Evolutionary conservation across 306 rosid species (phyloP), one percentile per base, ranked within the genome.

Genomic region (Parietaria judaica): DNA sequence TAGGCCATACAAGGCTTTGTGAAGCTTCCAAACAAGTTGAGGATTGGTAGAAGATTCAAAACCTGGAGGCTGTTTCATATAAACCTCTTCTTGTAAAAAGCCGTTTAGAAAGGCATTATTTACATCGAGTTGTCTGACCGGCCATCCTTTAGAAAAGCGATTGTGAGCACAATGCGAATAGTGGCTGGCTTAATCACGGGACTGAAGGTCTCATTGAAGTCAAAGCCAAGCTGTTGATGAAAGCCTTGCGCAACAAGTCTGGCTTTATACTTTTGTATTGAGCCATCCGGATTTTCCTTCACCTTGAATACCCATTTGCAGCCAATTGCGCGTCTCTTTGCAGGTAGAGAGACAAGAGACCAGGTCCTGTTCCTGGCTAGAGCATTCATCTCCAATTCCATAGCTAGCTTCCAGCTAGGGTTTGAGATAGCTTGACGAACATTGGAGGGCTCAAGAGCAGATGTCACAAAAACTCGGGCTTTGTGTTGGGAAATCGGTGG

Each of bases 301-400:
- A n/a, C n/a, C n/a, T n/a, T n/a, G n/a, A n/a, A n/a, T 1, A 66
- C 63, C 63, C 63, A 66, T 36, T 66, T 66, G 17, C 58, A 7
- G 0, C 58, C 58, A 36, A 63, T 8, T 0, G 14, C n/a, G 7
- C 36, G 36, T 1, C 37, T 11, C 1, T 1, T 5, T 1, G 0
- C 1, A 0, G 10, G 41, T 1, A 4, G 58, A 11, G 55, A 14
- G 3, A 63, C 67, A 1, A 63, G 3, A 6, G 14, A 0, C 36
- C 48, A 63, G 0, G 56, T 62, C 12, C 23, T 3, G 6, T 48
- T 48, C 0, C 6, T 2, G 0, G 5, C 6, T 7, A 62, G 17
- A 2, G 56, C 34, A 6, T 6, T 11, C 13, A 62, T 7, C 10
- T 62, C 56, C 1, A 23, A 23, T 6, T 7, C 2, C 16, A 23